These are phyloP conservation scores for Blastocystis sp. DNA, from an alignment of 352 stramenopile species.

Conservation along the genomic window DNA sequence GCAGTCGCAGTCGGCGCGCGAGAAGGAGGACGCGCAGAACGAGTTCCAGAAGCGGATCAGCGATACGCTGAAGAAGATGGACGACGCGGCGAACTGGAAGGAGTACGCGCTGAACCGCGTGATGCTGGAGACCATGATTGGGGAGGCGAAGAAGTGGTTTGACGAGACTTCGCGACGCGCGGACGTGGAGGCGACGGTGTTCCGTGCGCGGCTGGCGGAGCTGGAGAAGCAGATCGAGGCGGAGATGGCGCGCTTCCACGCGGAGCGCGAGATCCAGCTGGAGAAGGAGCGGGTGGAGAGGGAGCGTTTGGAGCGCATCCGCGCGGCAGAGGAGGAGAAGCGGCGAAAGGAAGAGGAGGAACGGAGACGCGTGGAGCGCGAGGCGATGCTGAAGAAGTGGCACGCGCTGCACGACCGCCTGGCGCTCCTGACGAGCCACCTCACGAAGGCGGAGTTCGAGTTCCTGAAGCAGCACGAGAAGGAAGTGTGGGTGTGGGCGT, in stretches of 20 bases:
- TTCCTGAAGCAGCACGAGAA: not conserved
- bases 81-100: not conserved
- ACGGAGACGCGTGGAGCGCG: not conserved
- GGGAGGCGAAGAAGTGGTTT: constrained; percentile 4
- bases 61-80: constrained; percentile 5
- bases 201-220: not conserved
- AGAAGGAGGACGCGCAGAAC: not conserved
- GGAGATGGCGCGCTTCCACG: constrained; percentile 7
- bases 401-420: not conserved
- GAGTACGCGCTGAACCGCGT: constrained; percentile 23
- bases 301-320: not conserved
- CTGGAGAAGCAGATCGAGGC: not conserved
- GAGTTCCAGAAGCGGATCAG: constrained; percentile 12
- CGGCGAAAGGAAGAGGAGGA: not conserved
- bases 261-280: not conserved
- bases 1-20: not conserved
- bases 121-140: not conserved
- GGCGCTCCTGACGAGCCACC: not conserved
- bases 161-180: not conserved
- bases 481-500: not conserved
- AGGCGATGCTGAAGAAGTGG: not conserved
- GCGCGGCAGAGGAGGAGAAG: not conserved
- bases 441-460: not conserved
- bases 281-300: not conserved
- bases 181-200: not conserved